Evolutionary conservation across 2,329 filamentous ascomycete species (phyloP).

Genomic region (Penicillium sclerotiorum): DNA sequence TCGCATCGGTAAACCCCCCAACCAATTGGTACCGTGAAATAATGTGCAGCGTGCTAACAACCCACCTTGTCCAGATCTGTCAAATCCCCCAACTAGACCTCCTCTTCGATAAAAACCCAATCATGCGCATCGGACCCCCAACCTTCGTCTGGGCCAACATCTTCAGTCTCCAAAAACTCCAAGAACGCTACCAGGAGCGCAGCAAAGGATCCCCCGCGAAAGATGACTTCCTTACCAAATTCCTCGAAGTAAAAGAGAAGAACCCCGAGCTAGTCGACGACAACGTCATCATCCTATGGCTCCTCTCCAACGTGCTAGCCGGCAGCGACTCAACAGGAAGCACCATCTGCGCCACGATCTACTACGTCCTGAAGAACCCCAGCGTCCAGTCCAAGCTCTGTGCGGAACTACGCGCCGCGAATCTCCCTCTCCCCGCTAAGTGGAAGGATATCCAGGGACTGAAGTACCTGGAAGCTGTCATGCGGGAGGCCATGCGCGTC

Average conservation of each 20-base stretch:
- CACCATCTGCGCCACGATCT: constrained; percentile 34
- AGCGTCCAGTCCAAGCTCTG: constrained; percentile 26
- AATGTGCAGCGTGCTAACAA: too few relatives aligned
- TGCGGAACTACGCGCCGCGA: constrained; percentile 22
- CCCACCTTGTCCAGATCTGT: constrained; percentile 24
- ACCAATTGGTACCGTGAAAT: too few relatives aligned
- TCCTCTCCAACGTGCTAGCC: constrained; percentile 30
- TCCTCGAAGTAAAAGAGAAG: constrained; percentile 17
- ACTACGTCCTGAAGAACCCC: constrained; percentile 33
- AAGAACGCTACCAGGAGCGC: constrained; percentile 12
- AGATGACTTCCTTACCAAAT: constrained; percentile 13
- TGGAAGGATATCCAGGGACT: constrained; percentile 25
- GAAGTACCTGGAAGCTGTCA: constrained; percentile 54
- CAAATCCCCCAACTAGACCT: constrained; percentile 25
- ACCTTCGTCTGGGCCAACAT: constrained; percentile 20
- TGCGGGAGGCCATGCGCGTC: constrained; percentile 55
- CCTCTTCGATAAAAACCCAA: constrained; percentile 29
- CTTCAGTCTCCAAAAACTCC: constrained; percentile 16
- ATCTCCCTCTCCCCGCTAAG: constrained; percentile 15
- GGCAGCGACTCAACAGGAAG: constrained; percentile 41
- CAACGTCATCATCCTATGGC: constrained; percentile 11
- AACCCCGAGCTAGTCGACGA: constrained; percentile 14
- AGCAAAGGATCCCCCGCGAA: background rate
- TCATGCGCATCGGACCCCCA: constrained; percentile 26
- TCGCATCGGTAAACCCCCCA: constrained; percentile 16